Evolutionary conservation across 805 yeast species (phyloP).

Genomic region (Blastobotrys terrestris): DNA sequence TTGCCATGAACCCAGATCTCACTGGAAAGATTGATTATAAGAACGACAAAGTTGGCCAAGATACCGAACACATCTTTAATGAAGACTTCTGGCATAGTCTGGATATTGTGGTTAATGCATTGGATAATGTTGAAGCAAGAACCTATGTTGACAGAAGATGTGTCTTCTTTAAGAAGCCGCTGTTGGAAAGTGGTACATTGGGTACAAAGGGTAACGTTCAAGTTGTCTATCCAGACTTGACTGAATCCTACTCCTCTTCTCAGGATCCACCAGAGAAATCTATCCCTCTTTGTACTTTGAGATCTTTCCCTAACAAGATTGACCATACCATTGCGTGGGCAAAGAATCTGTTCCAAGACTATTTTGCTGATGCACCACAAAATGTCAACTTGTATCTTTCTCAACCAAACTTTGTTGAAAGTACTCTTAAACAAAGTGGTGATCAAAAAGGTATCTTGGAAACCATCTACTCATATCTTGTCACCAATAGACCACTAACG

Average conservation of each 20-base stretch:
- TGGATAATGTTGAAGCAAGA: constrained; percentile 97
- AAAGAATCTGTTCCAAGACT: constrained; percentile 87
- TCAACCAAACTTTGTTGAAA: constrained; percentile 90
- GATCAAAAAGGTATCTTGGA: constrained; percentile 84
- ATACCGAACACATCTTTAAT: constrained; percentile 80
- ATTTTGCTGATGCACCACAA: constrained; percentile 84
- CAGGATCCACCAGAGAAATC: constrained; percentile 99
- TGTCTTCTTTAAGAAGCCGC: constrained; percentile 83
- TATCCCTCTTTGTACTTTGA: constrained; percentile 92
- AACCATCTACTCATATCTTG: constrained; percentile 61
- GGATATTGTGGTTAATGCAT: constrained; percentile 91
- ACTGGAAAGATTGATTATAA: constrained; percentile 66
- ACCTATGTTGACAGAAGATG: constrained; percentile 97
- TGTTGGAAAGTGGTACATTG: constrained; percentile 92
- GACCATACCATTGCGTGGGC: constrained; percentile 99
- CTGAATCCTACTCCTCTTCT: constrained; percentile 93
- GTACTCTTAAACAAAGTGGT: constrained; percentile 83
- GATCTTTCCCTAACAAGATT: constrained; percentile 96
- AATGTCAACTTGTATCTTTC: constrained; percentile 85
- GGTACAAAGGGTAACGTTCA: constrained; percentile 99
- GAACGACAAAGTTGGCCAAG: constrained; percentile 88
- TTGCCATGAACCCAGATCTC: constrained; percentile 79
- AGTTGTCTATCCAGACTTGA: constrained; percentile 85
- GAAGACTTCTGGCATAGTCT: constrained; percentile 79
- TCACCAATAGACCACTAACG: constrained; percentile 75